Conservation (phyloP, 2,329 filamentous ascomycete genomes). For the Neofusicoccum sp. region DNA sequence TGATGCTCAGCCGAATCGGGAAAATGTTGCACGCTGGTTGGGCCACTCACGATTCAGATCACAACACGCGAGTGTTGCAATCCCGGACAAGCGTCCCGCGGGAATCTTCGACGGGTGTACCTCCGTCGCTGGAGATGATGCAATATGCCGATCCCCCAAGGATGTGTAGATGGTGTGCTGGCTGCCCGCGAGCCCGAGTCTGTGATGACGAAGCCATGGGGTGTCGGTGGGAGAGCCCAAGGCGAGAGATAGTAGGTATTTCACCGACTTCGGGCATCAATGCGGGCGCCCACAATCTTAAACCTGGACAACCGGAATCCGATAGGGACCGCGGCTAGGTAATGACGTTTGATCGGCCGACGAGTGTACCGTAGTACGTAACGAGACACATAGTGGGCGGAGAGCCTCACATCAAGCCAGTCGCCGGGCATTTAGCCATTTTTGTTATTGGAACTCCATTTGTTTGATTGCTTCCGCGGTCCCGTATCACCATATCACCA, state of each 20-base stretch:
- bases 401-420: neutral
- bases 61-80: neutral
- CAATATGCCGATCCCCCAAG: neutral
- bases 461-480: neutral
- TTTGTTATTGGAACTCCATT: neutral
- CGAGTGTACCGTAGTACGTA: neutral
- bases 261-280: constrained; percentile 8
- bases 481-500: neutral
- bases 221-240: neutral
- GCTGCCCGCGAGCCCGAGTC: no score
- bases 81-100: neutral
- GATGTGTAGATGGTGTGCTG: no score
- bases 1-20: neutral
- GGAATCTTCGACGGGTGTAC: neutral
- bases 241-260: neutral
- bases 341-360: neutral
- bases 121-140: no score
- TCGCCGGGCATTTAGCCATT: neutral
- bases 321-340: no score
- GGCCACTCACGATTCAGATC: neutral
- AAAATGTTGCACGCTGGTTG: neutral
- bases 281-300: constrained; percentile 1
- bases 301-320: no score
- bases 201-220: neutral
- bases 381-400: no score